A percentile compares a stretch with the other conserved stretches of the same genome.
These are phyloP conservation scores for Pichia exigua DNA, from an alignment of 805 yeast species.

Conservation along the genomic window DNA sequence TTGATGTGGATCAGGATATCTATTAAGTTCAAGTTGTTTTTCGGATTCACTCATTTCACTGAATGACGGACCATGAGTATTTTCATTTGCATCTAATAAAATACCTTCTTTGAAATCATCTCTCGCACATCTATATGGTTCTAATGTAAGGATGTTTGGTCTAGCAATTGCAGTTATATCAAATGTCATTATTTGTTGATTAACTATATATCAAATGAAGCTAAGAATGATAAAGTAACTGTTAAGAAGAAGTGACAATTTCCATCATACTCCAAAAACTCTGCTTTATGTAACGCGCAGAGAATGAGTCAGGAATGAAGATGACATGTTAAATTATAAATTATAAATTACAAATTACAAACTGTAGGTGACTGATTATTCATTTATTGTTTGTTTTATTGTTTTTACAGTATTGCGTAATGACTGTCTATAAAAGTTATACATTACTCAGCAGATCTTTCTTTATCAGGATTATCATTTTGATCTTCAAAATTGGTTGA, in stretches of 20 bases:
- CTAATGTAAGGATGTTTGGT: conserved; percentile 74
- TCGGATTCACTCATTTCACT: conserved; percentile 38
- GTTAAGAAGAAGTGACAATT: background rate
- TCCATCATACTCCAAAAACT: background rate
- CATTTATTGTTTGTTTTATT: no score
- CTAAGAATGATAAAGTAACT: no score
- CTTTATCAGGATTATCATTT: background rate
- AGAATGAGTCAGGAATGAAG: background rate
- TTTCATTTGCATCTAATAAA: conserved; percentile 91
- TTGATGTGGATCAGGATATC: conserved; percentile 98
- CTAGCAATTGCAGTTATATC: conserved; percentile 57
- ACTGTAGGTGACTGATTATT: no score
- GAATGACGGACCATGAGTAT: conserved; percentile 84
- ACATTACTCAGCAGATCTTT: background rate
- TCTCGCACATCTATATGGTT: conserved; percentile 94
- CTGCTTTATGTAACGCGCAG: background rate
- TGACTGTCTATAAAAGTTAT: background rate
- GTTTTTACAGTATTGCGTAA: no score
- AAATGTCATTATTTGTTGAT: conserved; percentile 31
- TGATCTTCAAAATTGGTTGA: conserved; percentile 30
- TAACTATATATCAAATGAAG: no score
- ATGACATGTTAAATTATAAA: background rate
- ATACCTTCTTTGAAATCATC: conserved; percentile 90
- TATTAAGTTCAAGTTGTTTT: conserved; percentile 51
- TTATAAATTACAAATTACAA: no score